Evolutionary conservation across 306 rosid genomes (phyloP).

Genomic region (Fragaria vesca): DNA sequence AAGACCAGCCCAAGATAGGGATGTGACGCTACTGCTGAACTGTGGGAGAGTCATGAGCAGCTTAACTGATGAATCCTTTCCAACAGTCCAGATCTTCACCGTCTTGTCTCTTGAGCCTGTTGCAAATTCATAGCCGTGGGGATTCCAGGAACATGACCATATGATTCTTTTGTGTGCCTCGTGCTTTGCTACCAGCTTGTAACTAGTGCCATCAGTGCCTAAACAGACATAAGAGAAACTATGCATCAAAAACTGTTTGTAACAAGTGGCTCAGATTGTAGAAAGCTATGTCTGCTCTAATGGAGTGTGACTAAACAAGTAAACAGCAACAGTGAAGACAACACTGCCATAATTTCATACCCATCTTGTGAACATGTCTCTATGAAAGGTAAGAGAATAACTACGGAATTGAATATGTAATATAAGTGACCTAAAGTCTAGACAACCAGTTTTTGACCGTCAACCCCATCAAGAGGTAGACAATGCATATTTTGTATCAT

Average conservation of each 20-base stretch:
- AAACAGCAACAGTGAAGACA: neutral
- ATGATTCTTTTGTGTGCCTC: constrained; percentile 97
- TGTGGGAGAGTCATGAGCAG: constrained; percentile 55
- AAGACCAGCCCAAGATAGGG: constrained; percentile 64
- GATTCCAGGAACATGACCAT: constrained; percentile 99
- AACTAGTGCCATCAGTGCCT: constrained; percentile 57
- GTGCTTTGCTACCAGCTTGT: constrained; percentile 60
- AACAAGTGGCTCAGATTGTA: neutral
- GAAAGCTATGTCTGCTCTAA: neutral
- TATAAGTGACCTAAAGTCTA: neutral
- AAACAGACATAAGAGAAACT: constrained; percentile 20
- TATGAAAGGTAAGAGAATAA: neutral
- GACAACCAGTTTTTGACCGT: neutral
- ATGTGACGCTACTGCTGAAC: constrained; percentile 73
- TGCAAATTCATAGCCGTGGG: constrained; percentile 79
- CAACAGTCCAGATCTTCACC: constrained; percentile 75
- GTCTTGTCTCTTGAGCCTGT: constrained; percentile 90
- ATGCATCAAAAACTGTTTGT: neutral
- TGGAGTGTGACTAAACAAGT: neutral
- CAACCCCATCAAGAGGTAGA: neutral
- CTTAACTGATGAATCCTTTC: constrained; percentile 48
- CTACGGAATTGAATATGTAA: neutral
- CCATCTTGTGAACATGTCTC: neutral
- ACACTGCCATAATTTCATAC: neutral
- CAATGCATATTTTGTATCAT: neutral